Base-by-base conservation (phyloP, 169 alveolate species). In the Eimeria maxima region DNA sequence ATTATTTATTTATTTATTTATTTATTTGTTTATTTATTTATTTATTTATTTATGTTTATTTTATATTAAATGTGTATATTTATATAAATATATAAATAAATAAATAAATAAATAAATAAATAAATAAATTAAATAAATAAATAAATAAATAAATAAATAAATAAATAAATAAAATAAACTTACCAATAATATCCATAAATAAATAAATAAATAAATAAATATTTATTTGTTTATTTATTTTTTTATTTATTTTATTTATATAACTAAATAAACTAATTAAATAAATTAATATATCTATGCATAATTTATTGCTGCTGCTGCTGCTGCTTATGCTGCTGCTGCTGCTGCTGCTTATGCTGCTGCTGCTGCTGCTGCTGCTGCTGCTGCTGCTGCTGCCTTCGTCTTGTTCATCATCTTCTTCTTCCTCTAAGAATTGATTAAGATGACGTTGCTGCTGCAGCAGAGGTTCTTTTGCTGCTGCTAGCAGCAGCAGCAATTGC, bases 301-400 rank as follows among this genome's bases (percentile, higher is more conserved):
- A 7, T 5, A 5, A 7, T 5, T 11, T 50, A 11, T 11, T 50
- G 57, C 57, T 50, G 57, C 57, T 50, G 57, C 57, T 50, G 57
- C 57, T 50, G 57, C 57, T 11, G 57, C 57, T 50, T 11, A 11
- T 50, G 57, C 18, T 50, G 57, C 18, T 50, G 57, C 5, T 50
- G 57, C 18, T 50, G 57, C 57, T 50, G 57, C 18, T 50, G 57
- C 57, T 7, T 5, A 11, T 5, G 57, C 18, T 50, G 57, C 18
- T 50, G 57, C 57, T 50, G 89, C 67, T 78, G 89, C 89, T 47
- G 60, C 67, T 65, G n/a, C n/a, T 20, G 76, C 76, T 65, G 89
- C 89, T 44, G 33, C 65, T 24, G 55, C 11, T 44, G 88, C 88
- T 45, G 88, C 88, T 78, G 88, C 88, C 44, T 10, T 29, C 33